A percentile compares a stretch with the other conserved stretches of the same genome.
These are phyloP conservation scores for Mariannaea elegans DNA, from an alignment of 2,329 filamentous ascomycete genomes.

Conservation along the genomic window DNA sequence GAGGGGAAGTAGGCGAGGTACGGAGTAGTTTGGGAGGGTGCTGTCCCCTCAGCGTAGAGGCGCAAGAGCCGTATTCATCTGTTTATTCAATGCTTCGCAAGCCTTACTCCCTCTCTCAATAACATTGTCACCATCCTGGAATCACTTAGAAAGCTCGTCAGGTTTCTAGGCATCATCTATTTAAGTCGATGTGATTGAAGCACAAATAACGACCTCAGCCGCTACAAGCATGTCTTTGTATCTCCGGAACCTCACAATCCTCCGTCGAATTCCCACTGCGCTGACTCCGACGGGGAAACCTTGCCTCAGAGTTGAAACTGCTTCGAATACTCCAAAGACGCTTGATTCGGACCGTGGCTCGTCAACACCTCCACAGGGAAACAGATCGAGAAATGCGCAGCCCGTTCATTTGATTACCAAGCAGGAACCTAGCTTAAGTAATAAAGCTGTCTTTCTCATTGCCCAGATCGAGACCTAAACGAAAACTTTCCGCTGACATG, in stretches of 20 bases:
- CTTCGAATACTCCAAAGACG: neutral
- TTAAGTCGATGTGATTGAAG: too few species aligned
- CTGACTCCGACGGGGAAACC: neutral
- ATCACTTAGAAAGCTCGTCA: neutral
- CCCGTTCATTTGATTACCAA: too few species aligned
- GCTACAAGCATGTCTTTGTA: neutral
- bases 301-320: neutral
- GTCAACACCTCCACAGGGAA: too few species aligned
- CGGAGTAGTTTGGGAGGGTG: too few species aligned
- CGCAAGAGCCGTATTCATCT: neutral
- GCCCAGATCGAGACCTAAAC: neutral
- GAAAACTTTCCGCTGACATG: neutral
- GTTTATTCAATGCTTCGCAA: too few species aligned
- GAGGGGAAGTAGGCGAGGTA: neutral
- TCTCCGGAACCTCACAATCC: neutral
- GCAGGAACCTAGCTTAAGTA: neutral
- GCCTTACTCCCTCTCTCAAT: too few species aligned
- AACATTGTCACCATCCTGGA: too few species aligned
- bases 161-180: too few species aligned
- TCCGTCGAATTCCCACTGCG: neutral
- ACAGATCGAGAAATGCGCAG: too few species aligned
- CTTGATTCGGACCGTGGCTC: too few species aligned
- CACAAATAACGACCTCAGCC: neutral
- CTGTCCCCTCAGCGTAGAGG: too few species aligned
- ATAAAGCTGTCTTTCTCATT: neutral